Evolutionary conservation across 768 basidiomycete genomes (phyloP).

Genomic region (Termitomyces sp.): DNA sequence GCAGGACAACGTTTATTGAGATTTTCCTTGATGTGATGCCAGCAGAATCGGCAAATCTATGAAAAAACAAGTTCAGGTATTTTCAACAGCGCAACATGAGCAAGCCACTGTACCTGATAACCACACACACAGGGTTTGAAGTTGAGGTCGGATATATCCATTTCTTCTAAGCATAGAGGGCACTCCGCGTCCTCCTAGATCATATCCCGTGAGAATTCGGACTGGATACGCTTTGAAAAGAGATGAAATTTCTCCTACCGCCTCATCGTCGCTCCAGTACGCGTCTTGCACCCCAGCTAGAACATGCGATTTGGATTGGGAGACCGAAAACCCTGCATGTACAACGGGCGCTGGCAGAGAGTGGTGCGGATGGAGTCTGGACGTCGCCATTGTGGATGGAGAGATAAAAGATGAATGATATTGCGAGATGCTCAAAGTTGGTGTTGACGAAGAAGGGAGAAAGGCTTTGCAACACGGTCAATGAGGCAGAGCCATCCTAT

Average conservation of each 20-base stretch:
- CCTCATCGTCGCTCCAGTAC: conserved; percentile 94
- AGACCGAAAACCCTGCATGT: conserved; percentile 61
- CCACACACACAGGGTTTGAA: conserved; percentile 99
- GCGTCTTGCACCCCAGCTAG: conserved; percentile 91
- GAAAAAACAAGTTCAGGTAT: conserved; percentile 10
- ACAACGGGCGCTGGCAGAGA: conserved; percentile 71
- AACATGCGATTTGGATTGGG: conserved; percentile 82
- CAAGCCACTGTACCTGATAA: conserved; percentile 72
- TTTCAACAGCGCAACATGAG: conserved; percentile 1
- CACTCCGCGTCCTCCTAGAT: conserved; percentile 94
- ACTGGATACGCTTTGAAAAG: conserved; percentile 4
- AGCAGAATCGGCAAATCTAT: conserved; percentile 98
- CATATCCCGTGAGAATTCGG: conserved; percentile 9
- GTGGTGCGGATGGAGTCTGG: conserved; percentile 54
- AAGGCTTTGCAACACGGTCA: conserved; percentile 16
- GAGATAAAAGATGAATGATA: background rate
- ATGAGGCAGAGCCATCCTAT: conserved; percentile 12
- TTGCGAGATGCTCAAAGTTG: conserved; percentile 2
- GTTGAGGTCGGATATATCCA: conserved; percentile 98
- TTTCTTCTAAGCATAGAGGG: conserved; percentile 96
- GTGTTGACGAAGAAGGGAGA: conserved; percentile 3
- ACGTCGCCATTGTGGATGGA: conserved; percentile 36
- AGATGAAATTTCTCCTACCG: conserved; percentile 38
- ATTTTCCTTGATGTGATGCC: conserved; percentile 97
- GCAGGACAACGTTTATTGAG: conserved; percentile 96